phyloP scores from a whole-genome alignment of 345 rosid species.

The Conringia planisiliqua region DNA sequence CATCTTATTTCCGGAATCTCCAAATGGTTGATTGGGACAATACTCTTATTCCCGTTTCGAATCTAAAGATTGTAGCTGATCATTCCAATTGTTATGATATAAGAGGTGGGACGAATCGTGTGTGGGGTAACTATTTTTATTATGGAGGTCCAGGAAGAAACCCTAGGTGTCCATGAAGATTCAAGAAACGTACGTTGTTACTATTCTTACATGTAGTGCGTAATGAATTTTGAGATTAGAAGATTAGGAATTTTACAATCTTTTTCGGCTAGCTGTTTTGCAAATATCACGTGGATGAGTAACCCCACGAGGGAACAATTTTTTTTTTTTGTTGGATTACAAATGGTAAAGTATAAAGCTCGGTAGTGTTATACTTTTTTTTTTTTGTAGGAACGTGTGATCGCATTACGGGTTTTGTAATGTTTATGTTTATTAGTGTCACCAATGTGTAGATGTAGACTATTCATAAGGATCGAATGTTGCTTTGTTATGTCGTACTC shows the following conservation, averaged over 20 bases:
- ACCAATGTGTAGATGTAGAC: slow-evolving; percentile 6
- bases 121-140: slow-evolving; percentile 93
- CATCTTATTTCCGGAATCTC: slow-evolving; percentile 83
- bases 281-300: not conserved
- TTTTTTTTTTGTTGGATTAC: not conserved
- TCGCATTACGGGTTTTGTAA: not conserved
- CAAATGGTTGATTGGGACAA: slow-evolving; percentile 97
- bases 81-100: slow-evolving; percentile 88
- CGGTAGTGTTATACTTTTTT: slow-evolving; percentile 1
- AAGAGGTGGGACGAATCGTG: slow-evolving; percentile 72
- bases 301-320: not conserved
- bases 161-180: slow-evolving; percentile 34
- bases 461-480: not conserved
- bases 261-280: slow-evolving; percentile 11
- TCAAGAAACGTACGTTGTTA: not conserved
- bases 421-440: slow-evolving; percentile 1
- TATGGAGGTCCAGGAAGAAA: slow-evolving; percentile 98
- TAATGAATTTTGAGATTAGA: slow-evolving; percentile 15
- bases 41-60: slow-evolving; percentile 62
- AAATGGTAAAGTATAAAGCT: slow-evolving; percentile 5
- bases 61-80: slow-evolving; percentile 72
- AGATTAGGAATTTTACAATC: slow-evolving; percentile 16
- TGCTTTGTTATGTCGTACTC: not conserved
- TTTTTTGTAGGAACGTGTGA: not conserved
- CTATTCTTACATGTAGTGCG: slow-evolving; percentile 17